Evolutionary conservation across 2,329 filamentous ascomycete genomes (phyloP), one percentile per base, ranked within the genome.

Genomic region (Talaromyces sp.): DNA sequence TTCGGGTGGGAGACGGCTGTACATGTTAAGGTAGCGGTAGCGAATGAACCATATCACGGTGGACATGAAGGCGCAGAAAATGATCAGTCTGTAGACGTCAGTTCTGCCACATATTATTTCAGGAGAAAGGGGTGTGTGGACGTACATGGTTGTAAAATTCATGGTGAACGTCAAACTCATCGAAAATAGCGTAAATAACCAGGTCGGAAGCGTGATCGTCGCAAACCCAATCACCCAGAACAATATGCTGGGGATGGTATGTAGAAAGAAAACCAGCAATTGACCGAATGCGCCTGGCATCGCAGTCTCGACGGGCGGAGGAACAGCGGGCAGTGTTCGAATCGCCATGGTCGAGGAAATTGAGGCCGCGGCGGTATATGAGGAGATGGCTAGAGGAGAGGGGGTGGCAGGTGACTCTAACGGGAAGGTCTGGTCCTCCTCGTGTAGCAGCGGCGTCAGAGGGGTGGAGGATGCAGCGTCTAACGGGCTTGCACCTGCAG

Each of bases 11-110:
- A 99, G 84, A 68, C 93, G 89, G 62, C 93, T 90, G 81, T 99
- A 99, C 89, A 97, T 96, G 78, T 96, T 98, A 74, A 99, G 85
- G 77, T 96, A 96, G 67, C 95, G 90, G 78, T 99, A 99, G 63
- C 96, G 86, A 65, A 99, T 90, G 67, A 98, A 89, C 92, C 95
- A 99, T 76, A 90, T 96, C 69, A 92, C 84, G 1, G 89, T 92
- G n/a, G 92, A 96, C 60, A 92, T 88, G 66, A 96, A 80, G 63
- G 87, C 88, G 43, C 89, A 83, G 66, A 92, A 73, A 64, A 98
- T 92, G 70, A 98, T 80, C 77, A 96, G 87, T 57, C 89, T 90
- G 67, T 9, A 37, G 35, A 50, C 14, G 35, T 37, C 35, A 37
- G 35, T 37, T 37, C 35, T 37, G 2, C 35, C 35, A 37, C 35